Base-by-base conservation (phyloP, 176 grass and related monocot genomes). In the Juncus effusus region DNA sequence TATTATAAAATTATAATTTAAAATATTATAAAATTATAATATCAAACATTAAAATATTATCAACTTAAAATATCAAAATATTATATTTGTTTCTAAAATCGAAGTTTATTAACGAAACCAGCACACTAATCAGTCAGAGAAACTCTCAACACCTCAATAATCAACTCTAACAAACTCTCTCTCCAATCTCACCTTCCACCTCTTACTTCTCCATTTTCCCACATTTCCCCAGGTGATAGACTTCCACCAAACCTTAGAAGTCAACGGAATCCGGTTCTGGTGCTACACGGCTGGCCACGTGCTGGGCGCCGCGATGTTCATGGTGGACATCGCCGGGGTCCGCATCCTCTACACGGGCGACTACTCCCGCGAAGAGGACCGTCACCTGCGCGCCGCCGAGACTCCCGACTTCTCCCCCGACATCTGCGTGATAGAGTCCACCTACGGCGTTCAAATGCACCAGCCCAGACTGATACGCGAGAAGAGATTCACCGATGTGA, bases 181-280 rank as follows among this genome's bases (percentile, higher is more conserved):
- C 44, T 6, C 44, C 44, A 47, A 6, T 47, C 6, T 9, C 44
- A 47, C 0, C 44, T 47, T 47, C 9, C 6, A 47, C 44, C n/a
- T n/a, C n/a, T n/a, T n/a, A n/a, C n/a, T n/a, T n/a, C n/a, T n/a
- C n/a, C n/a, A n/a, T n/a, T 47, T 47, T 47, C 41, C 58, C 56
- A 14, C 15, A 74, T 9, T 19, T 62, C 36, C 69, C 42, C 72
- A 97, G 88, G 93, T 97, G 41, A 97, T 97, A 63, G 88, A 97
- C 69, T 97, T 97, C 69, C 93, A 97, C 75, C 93, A 92, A 56
- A 97, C 93, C 10, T 47, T 92, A 41, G 93, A 97, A 78, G 93
- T 92, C 42, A 92, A 97, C 64, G 93, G 85, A 35, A 97, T 97
- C 78, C 85, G 93, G n/a, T 97, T 97, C 64, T 97, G 93, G 93